Conservation (phyloP, 495 filamentous ascomycete genomes). For the Penicillium odoratum region DNA sequence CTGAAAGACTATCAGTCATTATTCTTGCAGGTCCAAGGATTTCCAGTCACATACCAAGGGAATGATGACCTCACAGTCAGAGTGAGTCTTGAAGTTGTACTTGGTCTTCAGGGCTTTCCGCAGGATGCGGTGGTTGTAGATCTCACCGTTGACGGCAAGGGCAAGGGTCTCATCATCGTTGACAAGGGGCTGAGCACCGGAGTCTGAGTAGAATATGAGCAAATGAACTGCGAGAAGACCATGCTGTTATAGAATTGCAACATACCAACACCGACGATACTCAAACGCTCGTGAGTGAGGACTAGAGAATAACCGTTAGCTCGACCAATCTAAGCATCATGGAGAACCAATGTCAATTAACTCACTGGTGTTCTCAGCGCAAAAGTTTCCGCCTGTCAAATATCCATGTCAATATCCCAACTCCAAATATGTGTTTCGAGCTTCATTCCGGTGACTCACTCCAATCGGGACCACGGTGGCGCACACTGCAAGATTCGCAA, state of each 20-base stretch:
- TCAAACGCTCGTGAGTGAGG: conserved; percentile 93
- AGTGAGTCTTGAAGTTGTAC: conserved; percentile 95
- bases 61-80: conserved; percentile 97
- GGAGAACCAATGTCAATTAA: conserved; percentile 9
- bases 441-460: conserved; percentile 62
- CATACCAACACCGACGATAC: conserved; percentile 95
- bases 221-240: not conserved
- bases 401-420: conserved; percentile 16
- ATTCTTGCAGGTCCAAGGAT: not conserved
- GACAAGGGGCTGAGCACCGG: conserved; percentile 90
- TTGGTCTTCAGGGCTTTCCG: conserved; percentile 77
- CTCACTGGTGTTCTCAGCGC: conserved; percentile 86
- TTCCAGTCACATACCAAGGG: conserved; percentile 69
- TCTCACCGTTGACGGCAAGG: conserved; percentile 98
- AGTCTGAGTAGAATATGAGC: conserved; percentile 55
- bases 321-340: not conserved
- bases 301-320: conserved; percentile 57
- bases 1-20: conserved; percentile 45
- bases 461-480: conserved; percentile 98
- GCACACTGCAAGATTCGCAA: conserved; percentile 58
- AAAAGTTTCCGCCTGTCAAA: conserved; percentile 78
- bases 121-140: conserved; percentile 96
- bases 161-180: conserved; percentile 86
- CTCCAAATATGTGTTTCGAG: conserved; percentile 6
- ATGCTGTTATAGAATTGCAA: conserved; percentile 14